Evolutionary conservation across 208 protist species (phyloP).

Genomic region (Leishmania turanica): DNA sequence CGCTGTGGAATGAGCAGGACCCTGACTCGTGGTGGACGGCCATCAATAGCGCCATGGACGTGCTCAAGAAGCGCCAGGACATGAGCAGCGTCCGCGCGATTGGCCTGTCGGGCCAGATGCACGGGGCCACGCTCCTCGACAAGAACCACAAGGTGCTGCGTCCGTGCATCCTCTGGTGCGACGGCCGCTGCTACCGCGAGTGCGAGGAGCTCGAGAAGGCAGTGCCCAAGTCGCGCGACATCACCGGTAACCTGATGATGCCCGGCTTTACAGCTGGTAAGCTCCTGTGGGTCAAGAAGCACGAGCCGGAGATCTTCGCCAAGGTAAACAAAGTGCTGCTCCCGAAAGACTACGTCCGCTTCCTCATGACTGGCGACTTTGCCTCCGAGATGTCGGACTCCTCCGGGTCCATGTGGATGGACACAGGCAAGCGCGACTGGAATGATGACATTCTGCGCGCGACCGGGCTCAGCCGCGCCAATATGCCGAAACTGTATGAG

Average conservation of each 20-base stretch:
- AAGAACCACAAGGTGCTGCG: slow-evolving; percentile 59
- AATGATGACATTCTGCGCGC: slow-evolving; percentile 60
- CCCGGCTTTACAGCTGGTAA: slow-evolving; percentile 85
- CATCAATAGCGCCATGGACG: slow-evolving; percentile 56
- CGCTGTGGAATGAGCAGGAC: slow-evolving; percentile 79
- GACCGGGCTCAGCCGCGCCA: slow-evolving; percentile 54
- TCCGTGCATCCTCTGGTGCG: slow-evolving; percentile 85
- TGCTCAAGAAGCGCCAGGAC: slow-evolving; percentile 54
- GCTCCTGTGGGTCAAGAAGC: slow-evolving; percentile 73
- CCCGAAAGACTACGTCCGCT: slow-evolving; percentile 80
- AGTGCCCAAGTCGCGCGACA: slow-evolving; percentile 57
- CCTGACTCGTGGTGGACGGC: slow-evolving; percentile 60
- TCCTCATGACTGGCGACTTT: slow-evolving; percentile 68
- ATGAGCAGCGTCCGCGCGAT: slow-evolving; percentile 54
- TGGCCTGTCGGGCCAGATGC: slow-evolving; percentile 77
- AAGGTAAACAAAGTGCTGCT: slow-evolving; percentile 69
- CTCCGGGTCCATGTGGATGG: slow-evolving; percentile 77
- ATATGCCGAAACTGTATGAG: slow-evolving; percentile 82
- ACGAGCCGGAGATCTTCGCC: slow-evolving; percentile 66
- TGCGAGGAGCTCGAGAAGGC: slow-evolving; percentile 67
- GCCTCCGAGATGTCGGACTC: slow-evolving; percentile 78
- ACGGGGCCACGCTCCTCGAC: slow-evolving; percentile 72
- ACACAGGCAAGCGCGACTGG: slow-evolving; percentile 73
- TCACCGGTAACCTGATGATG: slow-evolving; percentile 84
- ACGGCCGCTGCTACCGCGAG: slow-evolving; percentile 66